Evolutionary conservation across 768 basidiomycete species (phyloP).

Genomic region (Astraeus odoratus): DNA sequence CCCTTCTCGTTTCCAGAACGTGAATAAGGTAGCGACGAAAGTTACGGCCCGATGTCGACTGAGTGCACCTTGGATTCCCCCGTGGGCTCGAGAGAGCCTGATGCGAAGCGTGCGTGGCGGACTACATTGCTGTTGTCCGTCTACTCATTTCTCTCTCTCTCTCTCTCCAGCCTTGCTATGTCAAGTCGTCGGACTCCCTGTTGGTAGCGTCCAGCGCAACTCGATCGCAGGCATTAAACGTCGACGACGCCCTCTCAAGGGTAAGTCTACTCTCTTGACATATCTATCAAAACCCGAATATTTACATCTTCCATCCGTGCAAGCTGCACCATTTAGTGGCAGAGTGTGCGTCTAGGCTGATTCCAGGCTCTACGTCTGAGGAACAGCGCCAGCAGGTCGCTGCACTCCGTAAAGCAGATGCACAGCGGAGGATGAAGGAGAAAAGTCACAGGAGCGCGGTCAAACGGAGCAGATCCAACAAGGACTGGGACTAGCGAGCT

Average conservation of each 20-base stretch:
- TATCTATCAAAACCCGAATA: no score
- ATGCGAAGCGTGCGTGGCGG: slow-evolving; percentile 38
- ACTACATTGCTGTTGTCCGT: neutral
- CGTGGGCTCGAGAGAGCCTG: slow-evolving; percentile 50
- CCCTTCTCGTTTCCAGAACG: slow-evolving; percentile 70
- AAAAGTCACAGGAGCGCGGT: slow-evolving; percentile 20
- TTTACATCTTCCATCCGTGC: neutral
- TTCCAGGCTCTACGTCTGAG: slow-evolving; percentile 16
- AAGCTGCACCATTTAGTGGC: slow-evolving; percentile 24
- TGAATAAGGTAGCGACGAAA: slow-evolving; percentile 88
- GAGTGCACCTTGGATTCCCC: slow-evolving; percentile 59
- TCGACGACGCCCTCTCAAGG: slow-evolving; percentile 66
- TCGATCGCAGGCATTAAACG: slow-evolving; percentile 74
- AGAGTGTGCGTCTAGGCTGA: slow-evolving; percentile 16
- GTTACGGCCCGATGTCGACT: slow-evolving; percentile 57
- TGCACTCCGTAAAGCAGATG: slow-evolving; percentile 15
- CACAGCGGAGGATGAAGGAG: slow-evolving; percentile 16
- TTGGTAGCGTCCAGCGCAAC: slow-evolving; percentile 61
- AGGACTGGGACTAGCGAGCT: slow-evolving; percentile 18
- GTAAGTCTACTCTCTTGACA: slow-evolving; percentile 25
- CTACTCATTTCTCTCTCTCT: neutral
- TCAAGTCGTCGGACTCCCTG: slow-evolving; percentile 60
- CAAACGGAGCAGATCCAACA: slow-evolving; percentile 23
- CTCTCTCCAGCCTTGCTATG: slow-evolving; percentile 49
- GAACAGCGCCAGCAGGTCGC: slow-evolving; percentile 23